These are phyloP conservation scores for Echinosophora koreensis DNA, from an alignment of 306 rosid genomes.

Conservation along the genomic window DNA sequence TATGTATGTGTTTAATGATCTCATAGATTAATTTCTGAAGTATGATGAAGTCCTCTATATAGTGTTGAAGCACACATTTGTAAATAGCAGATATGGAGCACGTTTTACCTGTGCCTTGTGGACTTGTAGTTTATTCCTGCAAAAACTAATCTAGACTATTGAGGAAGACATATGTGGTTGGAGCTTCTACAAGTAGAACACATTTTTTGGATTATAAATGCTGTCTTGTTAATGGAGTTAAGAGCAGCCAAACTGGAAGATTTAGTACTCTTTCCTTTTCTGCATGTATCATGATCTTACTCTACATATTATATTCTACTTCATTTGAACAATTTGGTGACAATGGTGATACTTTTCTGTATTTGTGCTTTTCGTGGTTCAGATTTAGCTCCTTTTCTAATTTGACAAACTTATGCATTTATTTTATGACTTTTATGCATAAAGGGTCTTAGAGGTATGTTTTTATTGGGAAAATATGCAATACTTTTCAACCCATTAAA, in stretches of 20 bases:
- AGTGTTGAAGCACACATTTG: constrained; percentile 11
- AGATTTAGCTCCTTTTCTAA: constrained; percentile 3
- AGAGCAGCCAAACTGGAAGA: constrained; percentile 25
- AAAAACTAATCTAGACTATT: constrained; percentile 23
- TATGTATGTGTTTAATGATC: constrained; percentile 38
- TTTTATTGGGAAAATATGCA: too few species aligned
- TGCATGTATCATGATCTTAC: background rate
- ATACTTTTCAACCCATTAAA: too few species aligned
- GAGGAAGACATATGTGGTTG: background rate
- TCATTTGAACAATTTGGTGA: background rate
- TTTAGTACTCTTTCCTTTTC: constrained; percentile 14
- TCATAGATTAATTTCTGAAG: constrained; percentile 28
- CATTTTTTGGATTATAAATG: background rate
- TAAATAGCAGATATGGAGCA: background rate
- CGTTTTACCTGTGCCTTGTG: constrained; percentile 3
- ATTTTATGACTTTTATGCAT: background rate
- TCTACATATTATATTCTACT: constrained; percentile 8
- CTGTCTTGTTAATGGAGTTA: background rate
- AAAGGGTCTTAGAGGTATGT: too few species aligned
- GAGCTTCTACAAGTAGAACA: background rate
- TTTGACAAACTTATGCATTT: constrained; percentile 20
- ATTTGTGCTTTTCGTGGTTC: constrained; percentile 5
- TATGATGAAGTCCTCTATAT: constrained; percentile 6
- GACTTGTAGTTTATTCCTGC: background rate
- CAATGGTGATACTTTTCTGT: constrained; percentile 6